Conservation (phyloP, 139 green algal species). For the Chlamydomonas sp. region DNA sequence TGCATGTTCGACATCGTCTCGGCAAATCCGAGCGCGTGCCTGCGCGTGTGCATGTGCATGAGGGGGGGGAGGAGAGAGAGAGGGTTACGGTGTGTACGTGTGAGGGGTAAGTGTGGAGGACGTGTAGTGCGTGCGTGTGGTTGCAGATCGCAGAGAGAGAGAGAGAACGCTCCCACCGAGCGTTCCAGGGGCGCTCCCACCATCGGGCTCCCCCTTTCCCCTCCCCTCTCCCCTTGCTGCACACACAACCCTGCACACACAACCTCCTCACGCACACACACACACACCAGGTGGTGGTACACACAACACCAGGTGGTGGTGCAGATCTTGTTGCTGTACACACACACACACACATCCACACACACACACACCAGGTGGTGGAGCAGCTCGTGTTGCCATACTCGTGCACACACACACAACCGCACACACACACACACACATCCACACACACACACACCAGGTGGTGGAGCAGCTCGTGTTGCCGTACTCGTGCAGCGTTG, state of each 20-base stretch:
- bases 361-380: slow-evolving; percentile 37
- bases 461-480: slow-evolving; percentile 51
- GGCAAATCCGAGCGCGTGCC: slow-evolving; percentile 3
- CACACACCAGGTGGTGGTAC: too few relatives aligned
- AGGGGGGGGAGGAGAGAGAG: too few relatives aligned
- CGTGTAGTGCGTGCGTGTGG: too few relatives aligned
- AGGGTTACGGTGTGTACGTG: too few relatives aligned
- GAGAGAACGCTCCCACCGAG: too few relatives aligned
- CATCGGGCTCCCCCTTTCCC: not conserved
- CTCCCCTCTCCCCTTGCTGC: not conserved
- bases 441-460: slow-evolving; percentile 53
- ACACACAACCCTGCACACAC: not conserved
- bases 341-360: slow-evolving; percentile 36
- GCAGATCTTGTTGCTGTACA: slow-evolving; percentile 25
- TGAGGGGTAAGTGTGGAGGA: too few relatives aligned
- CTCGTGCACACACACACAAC: slow-evolving; percentile 16
- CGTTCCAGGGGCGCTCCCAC: too few relatives aligned
- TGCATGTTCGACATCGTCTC: not conserved
- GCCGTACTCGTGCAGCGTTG: slow-evolving; percentile 41
- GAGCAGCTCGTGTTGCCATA: slow-evolving; percentile 38
- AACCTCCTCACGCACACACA: not conserved
- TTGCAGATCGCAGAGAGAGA: too few relatives aligned
- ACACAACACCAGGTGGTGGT: not conserved
- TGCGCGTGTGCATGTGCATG: too few relatives aligned
- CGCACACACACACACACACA: slow-evolving; percentile 32